These are phyloP conservation scores for Tetrahymena borealis DNA, from an alignment of 73 alveolate genomes.

Conservation along the genomic window DNA sequence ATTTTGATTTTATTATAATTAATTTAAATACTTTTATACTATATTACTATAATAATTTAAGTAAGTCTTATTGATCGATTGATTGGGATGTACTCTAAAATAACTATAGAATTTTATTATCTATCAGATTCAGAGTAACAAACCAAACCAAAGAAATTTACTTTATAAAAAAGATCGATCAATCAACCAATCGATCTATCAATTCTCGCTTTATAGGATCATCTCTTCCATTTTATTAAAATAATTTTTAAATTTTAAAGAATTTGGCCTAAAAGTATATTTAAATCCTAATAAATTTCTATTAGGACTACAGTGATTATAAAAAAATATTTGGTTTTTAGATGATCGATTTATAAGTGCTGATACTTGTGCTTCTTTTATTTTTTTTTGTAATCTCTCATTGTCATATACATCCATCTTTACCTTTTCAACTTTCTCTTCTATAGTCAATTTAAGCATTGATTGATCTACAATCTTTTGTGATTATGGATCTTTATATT, in stretches of 20 bases:
- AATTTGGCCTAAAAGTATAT: background rate
- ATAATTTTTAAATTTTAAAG: background rate
- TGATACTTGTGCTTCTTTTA: background rate
- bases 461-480: background rate
- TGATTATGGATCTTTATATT: background rate
- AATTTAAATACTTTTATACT: too few species aligned
- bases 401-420: background rate
- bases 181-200: background rate
- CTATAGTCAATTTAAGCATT: background rate
- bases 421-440: background rate
- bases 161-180: background rate
- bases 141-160: too few species aligned
- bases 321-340: background rate
- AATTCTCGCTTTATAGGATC: background rate
- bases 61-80: too few species aligned
- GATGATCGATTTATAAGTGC: background rate
- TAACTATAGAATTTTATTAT: too few species aligned
- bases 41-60: too few species aligned
- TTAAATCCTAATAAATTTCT: background rate
- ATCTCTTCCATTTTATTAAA: background rate
- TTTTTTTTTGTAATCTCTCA: background rate
- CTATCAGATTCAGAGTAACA: too few species aligned
- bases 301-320: background rate
- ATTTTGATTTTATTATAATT: too few species aligned
- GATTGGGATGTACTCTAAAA: too few species aligned